These are phyloP conservation scores for Exserohilum rostratum DNA, from an alignment of 2,329 filamentous ascomycete species.

Conservation along the genomic window DNA sequence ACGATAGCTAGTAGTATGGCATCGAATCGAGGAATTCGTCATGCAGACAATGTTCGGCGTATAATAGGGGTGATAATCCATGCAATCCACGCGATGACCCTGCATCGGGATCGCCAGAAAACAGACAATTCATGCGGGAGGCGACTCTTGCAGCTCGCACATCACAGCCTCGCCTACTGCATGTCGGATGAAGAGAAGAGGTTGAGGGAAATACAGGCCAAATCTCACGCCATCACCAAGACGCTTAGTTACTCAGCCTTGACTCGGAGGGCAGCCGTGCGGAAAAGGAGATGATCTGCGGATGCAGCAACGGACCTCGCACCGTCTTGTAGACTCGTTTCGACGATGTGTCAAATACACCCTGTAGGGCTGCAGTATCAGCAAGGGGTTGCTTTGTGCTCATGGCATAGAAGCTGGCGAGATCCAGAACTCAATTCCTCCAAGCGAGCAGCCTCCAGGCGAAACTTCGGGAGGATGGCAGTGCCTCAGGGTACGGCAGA, in stretches of 20 bases:
- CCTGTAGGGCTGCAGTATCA: constrained; percentile 7
- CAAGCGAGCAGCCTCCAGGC: background rate
- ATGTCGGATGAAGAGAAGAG: background rate
- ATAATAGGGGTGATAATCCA: background rate
- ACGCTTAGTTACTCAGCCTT: background rate
- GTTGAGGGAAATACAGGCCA: background rate
- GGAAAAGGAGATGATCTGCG: background rate
- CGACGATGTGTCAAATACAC: constrained; percentile 6
- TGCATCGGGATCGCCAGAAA: background rate
- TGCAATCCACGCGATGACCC: background rate
- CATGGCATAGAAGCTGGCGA: background rate
- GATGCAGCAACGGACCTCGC: background rate
- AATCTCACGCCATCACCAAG: background rate
- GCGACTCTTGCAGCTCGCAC: background rate
- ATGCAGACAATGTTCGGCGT: background rate
- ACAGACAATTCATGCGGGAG: constrained; percentile 1
- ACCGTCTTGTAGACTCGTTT: constrained; percentile 5
- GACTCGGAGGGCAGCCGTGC: background rate
- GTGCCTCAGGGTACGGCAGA: background rate
- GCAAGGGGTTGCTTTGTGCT: background rate
- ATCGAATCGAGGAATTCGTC: background rate
- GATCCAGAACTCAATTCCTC: background rate
- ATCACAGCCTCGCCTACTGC: background rate
- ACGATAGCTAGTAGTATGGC: background rate
- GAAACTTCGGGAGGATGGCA: background rate